Conservation (phyloP, 2,329 filamentous ascomycete species). For the Botryosphaeria agaves region DNA sequence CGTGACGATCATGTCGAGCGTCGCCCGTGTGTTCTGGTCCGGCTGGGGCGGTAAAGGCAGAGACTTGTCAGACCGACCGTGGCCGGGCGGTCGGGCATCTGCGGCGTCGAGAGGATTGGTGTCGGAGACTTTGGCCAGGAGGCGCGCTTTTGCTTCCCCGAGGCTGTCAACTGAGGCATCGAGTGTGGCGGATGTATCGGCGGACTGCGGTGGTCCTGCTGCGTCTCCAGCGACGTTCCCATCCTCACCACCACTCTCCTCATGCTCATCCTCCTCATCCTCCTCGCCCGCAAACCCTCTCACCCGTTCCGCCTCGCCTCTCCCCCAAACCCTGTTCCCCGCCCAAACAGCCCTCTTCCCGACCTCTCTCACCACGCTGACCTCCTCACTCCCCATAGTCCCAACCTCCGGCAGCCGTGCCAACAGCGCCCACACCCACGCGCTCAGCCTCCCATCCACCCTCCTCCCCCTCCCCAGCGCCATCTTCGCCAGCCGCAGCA, state of each 20-base stretch:
- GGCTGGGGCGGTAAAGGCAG: too few species aligned
- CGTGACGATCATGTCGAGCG: constrained; percentile 82
- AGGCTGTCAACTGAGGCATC: constrained; percentile 16
- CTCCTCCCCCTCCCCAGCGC: constrained; percentile 42
- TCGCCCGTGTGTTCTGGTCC: constrained; percentile 34
- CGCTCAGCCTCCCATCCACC: constrained; percentile 49
- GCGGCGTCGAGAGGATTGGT: constrained; percentile 11
- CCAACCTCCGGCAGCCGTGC: constrained; percentile 59
- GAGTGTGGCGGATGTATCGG: constrained; percentile 5
- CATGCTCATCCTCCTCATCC: constrained; percentile 18
- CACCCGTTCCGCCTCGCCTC: constrained; percentile 28
- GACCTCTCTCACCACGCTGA: constrained; percentile 60
- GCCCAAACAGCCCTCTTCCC: constrained; percentile 57
- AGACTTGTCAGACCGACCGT: constrained; percentile 2
- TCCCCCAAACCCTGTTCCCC: constrained; percentile 35
- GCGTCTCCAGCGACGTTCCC: too few species aligned
- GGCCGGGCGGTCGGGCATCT: constrained; percentile 2
- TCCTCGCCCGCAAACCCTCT: constrained; percentile 25
- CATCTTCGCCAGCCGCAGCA: constrained; percentile 45
- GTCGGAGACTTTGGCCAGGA: constrained; percentile 24
- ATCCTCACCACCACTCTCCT: constrained; percentile 19
- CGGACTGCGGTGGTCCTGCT: constrained; percentile 2
- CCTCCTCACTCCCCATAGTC: constrained; percentile 56
- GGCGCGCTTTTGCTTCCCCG: constrained; percentile 30
- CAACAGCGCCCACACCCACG: constrained; percentile 75